Base-by-base conservation (phyloP, 352 stramenopile genomes). In the Pythium phragmiticola region DNA sequence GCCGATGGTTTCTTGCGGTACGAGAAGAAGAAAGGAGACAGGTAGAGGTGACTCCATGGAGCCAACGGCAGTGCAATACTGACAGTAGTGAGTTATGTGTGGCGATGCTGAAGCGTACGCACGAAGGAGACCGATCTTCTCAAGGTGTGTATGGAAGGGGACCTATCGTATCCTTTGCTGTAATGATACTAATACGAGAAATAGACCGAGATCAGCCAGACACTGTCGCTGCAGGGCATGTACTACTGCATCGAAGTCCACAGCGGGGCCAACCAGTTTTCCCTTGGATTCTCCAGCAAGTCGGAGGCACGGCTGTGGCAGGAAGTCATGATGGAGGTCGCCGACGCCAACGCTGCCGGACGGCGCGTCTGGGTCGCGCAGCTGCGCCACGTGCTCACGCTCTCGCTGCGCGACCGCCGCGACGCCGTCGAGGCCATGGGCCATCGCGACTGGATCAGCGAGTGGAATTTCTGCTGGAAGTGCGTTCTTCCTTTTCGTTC, bases 371-470 rank as follows among this genome's bases (percentile, higher is more conserved):
- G 86, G 86, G 68, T 87, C 28, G 74, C 73, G 7, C 85, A 80
- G 43, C 59, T 94, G 45, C 72, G 72, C 26, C 77, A 62, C 12
- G 73, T 87, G 52, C 53, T 91, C 45, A 76, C 69, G n/a, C 70
- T 90, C 9, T 68, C 68, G 0, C 57, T 87, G 19, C 69, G 65
- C 12, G 76, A 92, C 36, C 80, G 86, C 45, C 70, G 72, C 1
- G 66, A 86, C 7, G 42, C 92, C 17, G 72, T 90, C 19, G 57
- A 70, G 0, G 64, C 73, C 0, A 90, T 94, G 78, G 73, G 75
- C 13, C 72, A 89, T 12, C 71, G 86, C 16, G 86, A 94, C 63
- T 94, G 86, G 86, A 76, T 87, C 50, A 88, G 73, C 26, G 86
- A 94, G 62, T 94, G 86, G 86, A 80, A 81, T 23, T 90, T 88